Conservation (phyloP, 2,329 filamentous ascomycete genomes). For the Neoscytalidium dimidiatum region DNA sequence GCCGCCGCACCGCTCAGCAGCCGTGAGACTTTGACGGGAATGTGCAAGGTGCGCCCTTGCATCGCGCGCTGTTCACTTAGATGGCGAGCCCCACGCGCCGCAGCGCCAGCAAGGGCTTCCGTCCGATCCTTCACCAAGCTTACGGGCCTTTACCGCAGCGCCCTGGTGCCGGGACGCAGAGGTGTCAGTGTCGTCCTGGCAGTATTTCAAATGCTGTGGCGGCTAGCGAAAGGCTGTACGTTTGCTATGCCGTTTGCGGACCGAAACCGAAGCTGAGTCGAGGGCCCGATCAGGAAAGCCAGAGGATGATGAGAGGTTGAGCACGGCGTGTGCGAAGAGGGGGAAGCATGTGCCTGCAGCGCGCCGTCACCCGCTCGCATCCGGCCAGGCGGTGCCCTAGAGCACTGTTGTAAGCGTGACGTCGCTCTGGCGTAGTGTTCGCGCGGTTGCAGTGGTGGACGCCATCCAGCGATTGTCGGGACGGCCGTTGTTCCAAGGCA, state of each 20-base stretch:
- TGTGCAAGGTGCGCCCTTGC: slow-evolving; percentile 16
- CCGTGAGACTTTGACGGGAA: slow-evolving; percentile 1
- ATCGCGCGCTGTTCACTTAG: slow-evolving; percentile 10
- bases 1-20: slow-evolving; percentile 2
- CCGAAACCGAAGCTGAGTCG: slow-evolving; percentile 15
- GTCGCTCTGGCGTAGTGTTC: slow-evolving; percentile 10
- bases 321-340: neutral
- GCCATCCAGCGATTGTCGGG: slow-evolving; percentile 17
- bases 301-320: neutral
- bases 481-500: slow-evolving; percentile 20
- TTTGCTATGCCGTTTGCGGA: slow-evolving; percentile 15
- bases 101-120: slow-evolving; percentile 16
- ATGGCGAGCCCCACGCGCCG: slow-evolving; percentile 14
- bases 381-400: neutral
- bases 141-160: slow-evolving; percentile 10
- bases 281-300: neutral
- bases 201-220: slow-evolving; percentile 18
- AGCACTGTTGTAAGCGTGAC: neutral
- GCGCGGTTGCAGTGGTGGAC: slow-evolving; percentile 1
- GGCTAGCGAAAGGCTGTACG: slow-evolving; percentile 3
- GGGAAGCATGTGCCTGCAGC: neutral
- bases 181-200: slow-evolving; percentile 6
- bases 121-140: slow-evolving; percentile 13
- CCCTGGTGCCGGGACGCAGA: slow-evolving; percentile 1
- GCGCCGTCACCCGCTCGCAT: neutral